Evolutionary conservation across 345 rosid genomes (phyloP).

Genomic region (Populus alba): DNA sequence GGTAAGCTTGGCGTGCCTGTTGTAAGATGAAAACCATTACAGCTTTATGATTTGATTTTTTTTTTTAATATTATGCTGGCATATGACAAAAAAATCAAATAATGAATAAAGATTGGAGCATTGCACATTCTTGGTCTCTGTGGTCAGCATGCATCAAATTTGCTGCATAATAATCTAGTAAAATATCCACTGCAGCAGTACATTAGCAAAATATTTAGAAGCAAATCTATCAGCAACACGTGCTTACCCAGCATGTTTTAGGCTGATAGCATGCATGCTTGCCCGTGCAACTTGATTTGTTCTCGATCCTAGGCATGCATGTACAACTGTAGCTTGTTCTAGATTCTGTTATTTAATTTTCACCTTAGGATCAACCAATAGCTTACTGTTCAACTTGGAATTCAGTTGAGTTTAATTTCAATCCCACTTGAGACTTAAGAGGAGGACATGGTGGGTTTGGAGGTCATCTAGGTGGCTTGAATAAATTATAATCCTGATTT

Average conservation of each 20-base stretch:
- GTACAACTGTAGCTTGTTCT: neutral
- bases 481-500: neutral
- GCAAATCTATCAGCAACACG: neutral
- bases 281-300: neutral
- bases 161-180: slow-evolving; percentile 6
- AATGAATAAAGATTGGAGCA: neutral
- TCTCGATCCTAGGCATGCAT: neutral
- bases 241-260: slow-evolving; percentile 7
- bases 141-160: neutral
- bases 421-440: neutral
- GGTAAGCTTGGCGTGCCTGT: slow-evolving; percentile 92
- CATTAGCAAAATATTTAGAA: neutral
- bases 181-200: neutral
- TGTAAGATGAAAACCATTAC: slow-evolving; percentile 8
- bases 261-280: neutral
- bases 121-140: neutral
- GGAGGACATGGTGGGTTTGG: neutral
- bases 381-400: neutral
- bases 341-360: neutral
- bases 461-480: neutral
- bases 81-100: neutral
- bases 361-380: neutral
- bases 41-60: neutral
- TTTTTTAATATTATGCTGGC: neutral
- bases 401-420: neutral